phyloP scores from a whole-genome alignment of 768 basidiomycete genomes.

The Suillus hirtellus region DNA sequence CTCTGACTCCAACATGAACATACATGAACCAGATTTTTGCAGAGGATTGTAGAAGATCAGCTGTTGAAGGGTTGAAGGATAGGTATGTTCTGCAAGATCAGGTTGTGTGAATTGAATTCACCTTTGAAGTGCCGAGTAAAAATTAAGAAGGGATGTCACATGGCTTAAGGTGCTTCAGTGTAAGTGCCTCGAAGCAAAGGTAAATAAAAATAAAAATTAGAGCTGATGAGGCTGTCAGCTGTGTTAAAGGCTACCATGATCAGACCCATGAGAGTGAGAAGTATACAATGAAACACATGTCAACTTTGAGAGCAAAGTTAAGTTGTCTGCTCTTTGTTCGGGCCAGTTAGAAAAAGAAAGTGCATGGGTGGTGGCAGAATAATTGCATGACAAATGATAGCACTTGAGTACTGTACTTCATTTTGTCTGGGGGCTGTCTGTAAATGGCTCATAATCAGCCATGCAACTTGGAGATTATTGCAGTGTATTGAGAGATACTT shows the following conservation, averaged over 20 bases:
- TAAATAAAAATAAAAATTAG: neutral
- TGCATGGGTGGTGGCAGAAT: neutral
- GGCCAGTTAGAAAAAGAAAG: neutral
- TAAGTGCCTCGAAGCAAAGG: neutral
- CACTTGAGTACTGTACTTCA: neutral
- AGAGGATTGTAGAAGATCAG: constrained; percentile 7
- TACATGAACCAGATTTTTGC: neutral
- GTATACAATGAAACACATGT: constrained; percentile 1
- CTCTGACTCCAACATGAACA: neutral
- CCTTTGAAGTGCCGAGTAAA: neutral
- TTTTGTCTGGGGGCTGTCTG: constrained; percentile 4
- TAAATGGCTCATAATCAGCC: neutral
- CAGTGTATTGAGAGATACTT: constrained; percentile 10
- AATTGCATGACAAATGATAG: neutral
- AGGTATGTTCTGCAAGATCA: neutral
- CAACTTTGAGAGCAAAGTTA: constrained; percentile 2
- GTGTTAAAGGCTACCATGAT: constrained; percentile 4
- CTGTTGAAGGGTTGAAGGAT: neutral
- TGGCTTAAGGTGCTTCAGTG: constrained; percentile 10
- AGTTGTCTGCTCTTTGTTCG: too few species aligned
- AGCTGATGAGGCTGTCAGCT: constrained; percentile 12
- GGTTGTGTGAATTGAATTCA: neutral
- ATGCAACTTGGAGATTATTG: neutral
- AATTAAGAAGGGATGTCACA: neutral
- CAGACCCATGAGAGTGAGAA: constrained; percentile 1